A percentile compares a stretch with the other conserved stretches of the same genome.
Evolutionary conservation across 2,329 filamentous ascomycete species (phyloP).

Genomic region (Cercospora sp.): DNA sequence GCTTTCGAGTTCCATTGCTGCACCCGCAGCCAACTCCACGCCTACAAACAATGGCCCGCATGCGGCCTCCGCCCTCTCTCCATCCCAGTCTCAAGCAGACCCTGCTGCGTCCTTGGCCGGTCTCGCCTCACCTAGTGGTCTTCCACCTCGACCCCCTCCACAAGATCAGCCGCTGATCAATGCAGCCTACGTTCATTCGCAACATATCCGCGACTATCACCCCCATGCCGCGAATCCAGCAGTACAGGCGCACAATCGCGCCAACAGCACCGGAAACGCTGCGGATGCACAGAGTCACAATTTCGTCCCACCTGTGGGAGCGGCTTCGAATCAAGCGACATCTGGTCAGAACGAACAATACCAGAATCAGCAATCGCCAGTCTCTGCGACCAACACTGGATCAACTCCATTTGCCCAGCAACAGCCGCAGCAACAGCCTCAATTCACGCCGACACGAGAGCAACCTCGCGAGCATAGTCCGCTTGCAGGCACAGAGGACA

Average conservation of each 20-base stretch:
- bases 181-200: constrained; percentile 49
- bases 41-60: constrained; percentile 38
- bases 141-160: constrained; percentile 51
- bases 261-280: constrained; percentile 31
- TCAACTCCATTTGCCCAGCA: not conserved
- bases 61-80: constrained; percentile 32
- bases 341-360: constrained; percentile 1
- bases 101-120: constrained; percentile 35
- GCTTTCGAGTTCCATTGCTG: constrained; percentile 36
- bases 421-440: not conserved
- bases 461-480: constrained; percentile 10
- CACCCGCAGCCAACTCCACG: constrained; percentile 31
- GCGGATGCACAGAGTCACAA: constrained; percentile 23
- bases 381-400: not conserved
- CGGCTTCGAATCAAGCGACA: constrained; percentile 2
- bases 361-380: constrained; percentile 16
- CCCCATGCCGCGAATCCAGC: constrained; percentile 47
- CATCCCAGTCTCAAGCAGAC: constrained; percentile 30
- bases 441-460: constrained; percentile 36
- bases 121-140: constrained; percentile 42
- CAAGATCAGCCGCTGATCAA: constrained; percentile 52
- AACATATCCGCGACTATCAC: constrained; percentile 53
- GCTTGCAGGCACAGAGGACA: constrained; percentile 41
- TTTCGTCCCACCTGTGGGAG: constrained; percentile 22
- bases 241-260: constrained; percentile 35